These are phyloP conservation scores for Hippophae gyantsensis DNA, from an alignment of 306 rosid genomes.

Conservation along the genomic window DNA sequence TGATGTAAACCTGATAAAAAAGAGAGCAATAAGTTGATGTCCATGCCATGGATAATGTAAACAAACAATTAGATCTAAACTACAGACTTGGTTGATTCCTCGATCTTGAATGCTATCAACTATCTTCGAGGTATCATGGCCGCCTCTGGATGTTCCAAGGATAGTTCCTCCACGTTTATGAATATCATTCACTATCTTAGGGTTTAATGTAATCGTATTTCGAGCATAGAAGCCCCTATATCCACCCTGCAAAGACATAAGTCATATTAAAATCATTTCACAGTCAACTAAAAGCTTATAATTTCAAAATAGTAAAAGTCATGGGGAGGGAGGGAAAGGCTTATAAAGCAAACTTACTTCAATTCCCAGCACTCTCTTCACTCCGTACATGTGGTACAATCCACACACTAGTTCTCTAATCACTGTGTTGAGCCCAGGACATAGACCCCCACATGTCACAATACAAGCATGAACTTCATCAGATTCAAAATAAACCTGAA, in stretches of 20 bases:
- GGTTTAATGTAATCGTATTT: slow-evolving; percentile 56
- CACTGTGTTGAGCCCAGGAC: slow-evolving; percentile 98
- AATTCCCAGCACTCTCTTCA: slow-evolving; percentile 72
- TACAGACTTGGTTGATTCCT: slow-evolving; percentile 74
- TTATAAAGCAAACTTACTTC: slow-evolving; percentile 32
- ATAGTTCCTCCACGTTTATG: slow-evolving; percentile 95
- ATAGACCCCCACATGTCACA: slow-evolving; percentile 95
- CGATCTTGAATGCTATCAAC: slow-evolving; percentile 92
- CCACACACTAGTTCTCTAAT: slow-evolving; percentile 90
- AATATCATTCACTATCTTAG: slow-evolving; percentile 72
- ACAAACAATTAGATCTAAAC: not conserved
- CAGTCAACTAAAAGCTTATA: not conserved
- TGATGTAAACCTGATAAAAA: slow-evolving; percentile 71
- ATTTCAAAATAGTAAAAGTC: not conserved
- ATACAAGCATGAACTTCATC: slow-evolving; percentile 90
- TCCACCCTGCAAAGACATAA: slow-evolving; percentile 58
- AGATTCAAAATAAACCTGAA: slow-evolving; percentile 67
- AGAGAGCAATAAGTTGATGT: slow-evolving; percentile 6
- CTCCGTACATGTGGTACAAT: slow-evolving; percentile 81
- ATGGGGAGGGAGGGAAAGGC: not conserved
- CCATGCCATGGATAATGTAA: not conserved
- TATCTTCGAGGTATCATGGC: slow-evolving; percentile 77
- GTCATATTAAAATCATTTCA: not conserved
- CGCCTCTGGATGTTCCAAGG: slow-evolving; percentile 88
- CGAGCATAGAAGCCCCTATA: slow-evolving; percentile 82